Evolutionary conservation across 2,329 filamentous ascomycete genomes (phyloP).

Genomic region (Colletotrichum sp.): DNA sequence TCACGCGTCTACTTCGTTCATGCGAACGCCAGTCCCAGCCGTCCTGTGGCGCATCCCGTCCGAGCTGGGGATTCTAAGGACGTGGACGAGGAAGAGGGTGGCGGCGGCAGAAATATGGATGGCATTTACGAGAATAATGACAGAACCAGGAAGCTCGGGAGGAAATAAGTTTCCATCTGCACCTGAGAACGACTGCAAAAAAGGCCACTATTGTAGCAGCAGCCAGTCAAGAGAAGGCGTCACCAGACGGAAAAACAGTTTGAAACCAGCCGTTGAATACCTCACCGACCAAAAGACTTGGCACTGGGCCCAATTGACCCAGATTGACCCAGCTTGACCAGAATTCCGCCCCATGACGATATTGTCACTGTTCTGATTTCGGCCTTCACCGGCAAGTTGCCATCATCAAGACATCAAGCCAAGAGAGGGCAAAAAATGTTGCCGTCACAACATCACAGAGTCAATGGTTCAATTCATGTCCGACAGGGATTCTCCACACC

Average conservation of each 20-base stretch:
- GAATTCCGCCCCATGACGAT: not conserved
- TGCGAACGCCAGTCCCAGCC: not conserved
- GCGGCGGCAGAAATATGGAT: fast-evolving
- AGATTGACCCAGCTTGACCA: not conserved
- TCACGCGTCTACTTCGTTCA: not conserved
- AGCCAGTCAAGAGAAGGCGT: not conserved
- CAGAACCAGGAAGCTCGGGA: not conserved
- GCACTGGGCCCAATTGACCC: not conserved
- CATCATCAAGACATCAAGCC: not conserved
- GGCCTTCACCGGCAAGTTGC: not conserved
- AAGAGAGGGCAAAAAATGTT: not conserved
- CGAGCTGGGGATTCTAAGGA: not conserved
- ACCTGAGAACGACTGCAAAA: not conserved
- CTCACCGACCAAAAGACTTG: not conserved
- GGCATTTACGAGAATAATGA: not conserved
- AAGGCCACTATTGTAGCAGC: not conserved
- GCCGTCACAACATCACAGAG: not conserved
- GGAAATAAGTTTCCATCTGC: not conserved
- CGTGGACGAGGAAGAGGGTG: not conserved
- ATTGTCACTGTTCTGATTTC: not conserved
- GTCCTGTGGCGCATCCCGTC: not conserved
- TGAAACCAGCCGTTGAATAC: not conserved
- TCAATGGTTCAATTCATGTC: not conserved
- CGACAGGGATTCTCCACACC: conserved; percentile 15
- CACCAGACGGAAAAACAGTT: not conserved